Evolutionary conservation across 1,284 basidiomycete species (phyloP).

Genomic region (Gymnopus androsaceus): DNA sequence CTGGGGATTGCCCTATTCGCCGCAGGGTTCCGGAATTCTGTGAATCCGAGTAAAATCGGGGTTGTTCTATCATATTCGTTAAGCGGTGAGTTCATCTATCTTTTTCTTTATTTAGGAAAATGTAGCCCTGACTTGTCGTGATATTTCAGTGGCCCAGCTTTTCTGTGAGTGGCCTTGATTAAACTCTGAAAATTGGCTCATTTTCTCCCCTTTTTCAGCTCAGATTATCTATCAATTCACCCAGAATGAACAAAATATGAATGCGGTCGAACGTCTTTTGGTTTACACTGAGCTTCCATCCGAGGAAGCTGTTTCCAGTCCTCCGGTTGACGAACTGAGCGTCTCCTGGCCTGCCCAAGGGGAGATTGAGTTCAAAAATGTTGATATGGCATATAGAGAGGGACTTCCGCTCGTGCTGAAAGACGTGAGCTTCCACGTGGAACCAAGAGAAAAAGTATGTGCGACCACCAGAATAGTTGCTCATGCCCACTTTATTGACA

Average conservation of each 20-base stretch:
- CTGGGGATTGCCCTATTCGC: conserved; percentile 74
- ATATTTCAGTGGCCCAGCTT: conserved; percentile 48
- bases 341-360: conserved; percentile 65
- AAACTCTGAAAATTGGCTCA: not conserved
- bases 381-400: conserved; percentile 67
- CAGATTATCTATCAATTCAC: conserved; percentile 59
- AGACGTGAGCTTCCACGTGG: conserved; percentile 61
- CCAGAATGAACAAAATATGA: conserved; percentile 69
- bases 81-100: conserved; percentile 43
- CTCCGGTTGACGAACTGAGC: conserved; percentile 47
- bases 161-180: conserved; percentile 45
- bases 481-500: too few relatives aligned
- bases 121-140: not conserved
- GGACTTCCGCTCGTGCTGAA: conserved; percentile 76
- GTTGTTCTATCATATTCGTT: conserved; percentile 68
- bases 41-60: conserved; percentile 52
- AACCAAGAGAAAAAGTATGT: conserved; percentile 69
- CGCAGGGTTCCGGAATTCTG: conserved; percentile 43
- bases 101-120: conserved; percentile 6
- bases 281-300: conserved; percentile 56
- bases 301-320: conserved; percentile 43
- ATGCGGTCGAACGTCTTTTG: conserved; percentile 69
- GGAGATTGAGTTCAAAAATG: conserved; percentile 58
- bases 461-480: not conserved
- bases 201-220: conserved; percentile 34